phyloP scores from a whole-genome alignment of 768 basidiomycete species.

The Fomitopsis pulvina region DNA sequence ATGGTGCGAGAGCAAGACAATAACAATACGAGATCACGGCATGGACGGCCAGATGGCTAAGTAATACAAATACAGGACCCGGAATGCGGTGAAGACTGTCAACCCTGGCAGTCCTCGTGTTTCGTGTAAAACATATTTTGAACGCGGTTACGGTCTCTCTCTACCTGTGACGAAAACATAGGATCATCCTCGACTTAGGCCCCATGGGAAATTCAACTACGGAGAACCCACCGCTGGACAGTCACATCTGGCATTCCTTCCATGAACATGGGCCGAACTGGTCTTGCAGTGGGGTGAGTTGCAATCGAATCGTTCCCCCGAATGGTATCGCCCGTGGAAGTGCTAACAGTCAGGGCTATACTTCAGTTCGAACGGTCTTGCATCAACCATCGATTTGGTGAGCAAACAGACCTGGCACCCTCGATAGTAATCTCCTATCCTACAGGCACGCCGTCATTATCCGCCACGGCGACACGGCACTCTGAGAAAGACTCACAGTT shows the following conservation, averaged over 20 bases:
- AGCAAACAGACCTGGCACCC: conserved; percentile 9
- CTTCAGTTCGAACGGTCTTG: background rate
- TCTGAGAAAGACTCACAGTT: conserved; percentile 5
- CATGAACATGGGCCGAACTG: conserved; percentile 9
- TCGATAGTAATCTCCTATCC: conserved; percentile 14
- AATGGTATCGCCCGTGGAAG: conserved; percentile 13
- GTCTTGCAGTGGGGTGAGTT: conserved; percentile 12
- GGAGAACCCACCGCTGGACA: conserved; percentile 9
- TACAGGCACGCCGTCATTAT: background rate
- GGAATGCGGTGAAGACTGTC: conserved; percentile 3
- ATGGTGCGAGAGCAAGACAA: too few species aligned
- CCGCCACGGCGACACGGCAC: background rate
- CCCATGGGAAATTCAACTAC: background rate
- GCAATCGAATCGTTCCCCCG: conserved; percentile 11
- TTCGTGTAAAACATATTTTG: conserved; percentile 13
- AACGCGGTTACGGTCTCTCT: conserved; percentile 5
- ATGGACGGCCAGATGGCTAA: too few species aligned
- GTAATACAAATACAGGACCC: too few species aligned
- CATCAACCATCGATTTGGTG: background rate
- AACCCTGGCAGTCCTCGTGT: conserved; percentile 8
- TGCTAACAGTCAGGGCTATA: conserved; percentile 6
- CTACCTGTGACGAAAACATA: conserved; percentile 1
- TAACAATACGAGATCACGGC: too few species aligned
- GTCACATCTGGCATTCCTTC: conserved; percentile 4
- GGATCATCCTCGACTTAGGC: background rate